Evolutionary conservation across 257 asterid genomes (phyloP).

Genomic region (Lycium barbarum): DNA sequence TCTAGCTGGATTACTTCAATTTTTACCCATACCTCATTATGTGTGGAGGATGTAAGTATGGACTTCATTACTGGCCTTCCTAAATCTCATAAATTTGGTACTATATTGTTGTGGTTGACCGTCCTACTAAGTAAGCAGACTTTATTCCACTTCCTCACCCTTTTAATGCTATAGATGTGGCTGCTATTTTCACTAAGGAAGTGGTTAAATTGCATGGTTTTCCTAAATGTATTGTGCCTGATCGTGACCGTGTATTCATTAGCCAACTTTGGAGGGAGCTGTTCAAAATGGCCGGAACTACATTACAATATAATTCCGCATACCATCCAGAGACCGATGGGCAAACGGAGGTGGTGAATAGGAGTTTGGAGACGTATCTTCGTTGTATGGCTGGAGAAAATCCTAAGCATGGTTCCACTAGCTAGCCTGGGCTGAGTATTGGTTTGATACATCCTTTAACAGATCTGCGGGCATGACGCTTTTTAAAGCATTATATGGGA

Average conservation of each 20-base stretch:
- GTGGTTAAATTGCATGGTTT: neutral
- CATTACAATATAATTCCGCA: neutral
- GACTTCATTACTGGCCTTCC: neutral
- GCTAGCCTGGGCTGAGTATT: neutral
- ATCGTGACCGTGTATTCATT: neutral
- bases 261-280: neutral
- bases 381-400: neutral
- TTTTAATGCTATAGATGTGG: neutral
- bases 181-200: neutral
- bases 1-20: neutral
- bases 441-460: neutral
- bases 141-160: neutral
- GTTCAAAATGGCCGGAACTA: neutral
- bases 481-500: neutral
- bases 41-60: slow-evolving; percentile 9
- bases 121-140: neutral
- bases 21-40: neutral
- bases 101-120: neutral
- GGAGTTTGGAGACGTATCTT: neutral
- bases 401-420: neutral
- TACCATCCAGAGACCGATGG: neutral
- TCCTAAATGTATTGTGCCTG: neutral
- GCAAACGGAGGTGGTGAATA: neutral
- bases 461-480: neutral
- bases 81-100: neutral